Base-by-base conservation (phyloP, 129 eudicot genomes). In the Dittrichia graveolens region DNA sequence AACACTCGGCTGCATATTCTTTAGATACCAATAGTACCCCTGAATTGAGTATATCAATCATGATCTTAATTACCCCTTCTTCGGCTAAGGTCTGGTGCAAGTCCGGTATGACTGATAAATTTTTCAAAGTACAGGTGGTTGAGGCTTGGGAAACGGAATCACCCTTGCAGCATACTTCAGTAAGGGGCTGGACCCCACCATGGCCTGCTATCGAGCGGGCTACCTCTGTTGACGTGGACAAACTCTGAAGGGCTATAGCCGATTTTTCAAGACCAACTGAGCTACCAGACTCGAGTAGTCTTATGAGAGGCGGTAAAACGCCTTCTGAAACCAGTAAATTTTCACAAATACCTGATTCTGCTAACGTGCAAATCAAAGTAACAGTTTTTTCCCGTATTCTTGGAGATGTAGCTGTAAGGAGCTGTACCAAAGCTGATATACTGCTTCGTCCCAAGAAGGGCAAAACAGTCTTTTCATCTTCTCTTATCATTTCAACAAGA, bases 261-360 rank as follows among this genome's bases (percentile, higher is more conserved):
- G 98, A 92, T 76, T 87, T 85, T 71, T 90, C 98, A 73, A 77
- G 81, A 63, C 88, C 88, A 3, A 89, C 83, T 9, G 86, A 69
- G 47, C 92, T 85, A 38, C 98, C 96, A 0, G 95, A 93, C 56
- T 93, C 96, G 9, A 85, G 79, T 31, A 93, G 80, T 83, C 96
- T 75, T 49, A 90, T 85, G 0, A 93, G 88, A 19, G 96, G 92
- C 5, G 96, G 95, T 42, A 93, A 84, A 72, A 83, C 92, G 7
- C 92, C 95, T 80, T 93, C 98, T 2, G 95, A 80, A n/a, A 89
- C 96, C 7, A 93, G 96, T 94, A 88, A 89, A 66, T 70, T 77
- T 43, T 89, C 92, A 71, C 84, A 89, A 31, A 66, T 63, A 6
- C 91, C 95, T 4, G 96, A 87, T 45, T 93, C 98, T 4, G 87